Percentiles rank a stretch among this genome's conserved stretches.
Evolutionary conservation across 345 rosid genomes (phyloP).

Genomic region (Brassica napus): DNA sequence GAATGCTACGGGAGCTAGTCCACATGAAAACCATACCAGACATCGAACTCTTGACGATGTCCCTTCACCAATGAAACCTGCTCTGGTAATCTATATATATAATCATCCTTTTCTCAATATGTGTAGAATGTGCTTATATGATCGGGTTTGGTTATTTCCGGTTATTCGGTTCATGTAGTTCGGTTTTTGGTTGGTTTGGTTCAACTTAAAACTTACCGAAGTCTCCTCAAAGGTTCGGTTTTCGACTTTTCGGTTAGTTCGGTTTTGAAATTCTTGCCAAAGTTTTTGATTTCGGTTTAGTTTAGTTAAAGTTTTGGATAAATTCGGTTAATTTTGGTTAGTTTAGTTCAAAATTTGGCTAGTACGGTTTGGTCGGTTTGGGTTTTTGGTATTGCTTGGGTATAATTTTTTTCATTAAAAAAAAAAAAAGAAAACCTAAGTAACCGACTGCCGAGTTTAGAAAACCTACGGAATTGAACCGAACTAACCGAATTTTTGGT

Average conservation of each 20-base stretch:
- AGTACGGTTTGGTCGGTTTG: neutral
- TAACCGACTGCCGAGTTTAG: neutral
- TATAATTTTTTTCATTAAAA: too few species aligned
- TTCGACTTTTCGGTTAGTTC: neutral
- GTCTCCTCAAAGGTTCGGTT: neutral
- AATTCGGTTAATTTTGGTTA: neutral
- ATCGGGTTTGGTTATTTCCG: neutral
- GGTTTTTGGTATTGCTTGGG: neutral
- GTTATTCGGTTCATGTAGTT: neutral
- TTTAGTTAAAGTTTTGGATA: neutral
- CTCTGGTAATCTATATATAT: slow-evolving; percentile 36
- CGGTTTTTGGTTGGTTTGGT: neutral
- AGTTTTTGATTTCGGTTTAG: neutral
- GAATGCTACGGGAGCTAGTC: slow-evolving; percentile 51
- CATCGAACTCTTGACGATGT: slow-evolving; percentile 55
- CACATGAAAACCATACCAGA: slow-evolving; percentile 51
- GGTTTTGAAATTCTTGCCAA: neutral
- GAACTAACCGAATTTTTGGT: neutral
- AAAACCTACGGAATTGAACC: neutral
- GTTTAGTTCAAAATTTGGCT: neutral
- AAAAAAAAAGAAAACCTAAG: too few species aligned
- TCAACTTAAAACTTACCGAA: neutral
- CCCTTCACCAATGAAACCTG: slow-evolving; percentile 58
- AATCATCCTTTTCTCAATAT: neutral
- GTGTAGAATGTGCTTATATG: neutral